Evolutionary conservation across 257 asterid species (phyloP), one percentile per base, ranked within the genome.

Genomic region (Cruciata laevipes): DNA sequence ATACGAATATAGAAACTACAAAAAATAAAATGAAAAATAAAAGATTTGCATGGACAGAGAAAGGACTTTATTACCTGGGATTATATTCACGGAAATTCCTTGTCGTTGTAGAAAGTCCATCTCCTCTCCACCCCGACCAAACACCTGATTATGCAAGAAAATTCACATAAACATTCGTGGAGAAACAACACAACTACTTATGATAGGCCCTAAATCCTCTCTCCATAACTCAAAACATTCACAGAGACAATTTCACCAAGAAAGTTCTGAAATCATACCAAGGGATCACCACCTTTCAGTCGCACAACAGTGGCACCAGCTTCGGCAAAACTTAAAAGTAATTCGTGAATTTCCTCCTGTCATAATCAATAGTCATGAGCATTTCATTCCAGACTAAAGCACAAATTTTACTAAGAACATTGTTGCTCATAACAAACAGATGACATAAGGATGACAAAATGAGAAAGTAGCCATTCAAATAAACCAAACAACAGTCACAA

Each of bases 101-200:
- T 88, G 91, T 62, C 82, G 87, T 71, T 84, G 97, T 65, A 93
- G 89, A 78, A 87, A 93, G 78, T 93, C 98, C 98, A 93, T 90
- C 85, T 93, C 97, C 77, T 93, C 97, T 72, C 98, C 98, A 59
- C 98, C 98, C 83, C 98, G 74, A 69, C 97, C 97, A 77, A 94
- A 90, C 47, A 94, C 96, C 99, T 93, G 76, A 71, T 40, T 74
- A 64, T 35, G 73, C 82, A 63, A 79, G 63, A 67, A 23, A 17
- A 1, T 18, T 65, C 62, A 44, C 33, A 30, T 65, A 65, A 42
- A 24, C 55, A 49, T 55, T 58, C 17, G 25, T 27, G 63, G 18
- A 58, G 30, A 4, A 21, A 57, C 23, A 13, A 10, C 27, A 2
- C 27, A 59, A 60, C 65, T 27, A 30, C 4, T 32, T 32, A 37